These are phyloP conservation scores for Ganoderma multipileum DNA, from an alignment of 1,284 basidiomycete species.

Conservation along the genomic window DNA sequence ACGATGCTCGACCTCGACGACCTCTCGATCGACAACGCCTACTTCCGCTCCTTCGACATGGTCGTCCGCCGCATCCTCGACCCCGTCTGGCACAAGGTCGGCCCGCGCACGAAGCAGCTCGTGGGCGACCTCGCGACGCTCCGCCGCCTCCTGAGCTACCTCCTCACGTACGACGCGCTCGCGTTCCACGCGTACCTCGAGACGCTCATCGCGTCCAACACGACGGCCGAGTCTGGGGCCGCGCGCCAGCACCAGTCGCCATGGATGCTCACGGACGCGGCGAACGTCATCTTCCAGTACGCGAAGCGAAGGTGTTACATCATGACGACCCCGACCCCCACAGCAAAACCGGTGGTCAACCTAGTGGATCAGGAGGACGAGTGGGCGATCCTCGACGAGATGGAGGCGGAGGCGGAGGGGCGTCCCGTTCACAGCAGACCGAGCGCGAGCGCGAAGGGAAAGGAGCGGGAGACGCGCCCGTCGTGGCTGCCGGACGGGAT, in stretches of 20 bases:
- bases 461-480: conserved; percentile 27
- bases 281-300: conserved; percentile 86
- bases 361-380: conserved; percentile 84
- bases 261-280: conserved; percentile 92
- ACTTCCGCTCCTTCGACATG: conserved; percentile 93
- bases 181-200: conserved; percentile 94
- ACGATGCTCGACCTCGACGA: conserved; percentile 92
- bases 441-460: conserved; percentile 1
- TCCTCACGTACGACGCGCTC: conserved; percentile 91
- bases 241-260: conserved; percentile 73
- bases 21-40: conserved; percentile 91
- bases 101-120: conserved; percentile 90
- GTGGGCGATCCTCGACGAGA: conserved; percentile 89
- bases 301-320: conserved; percentile 84
- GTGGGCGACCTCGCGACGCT: conserved; percentile 90
- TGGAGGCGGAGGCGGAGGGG: conserved; percentile 46
- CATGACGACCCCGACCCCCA: conserved; percentile 44
- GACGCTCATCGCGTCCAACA: conserved; percentile 84
- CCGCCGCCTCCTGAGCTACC: conserved; percentile 86
- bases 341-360: conserved; percentile 29
- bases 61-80: conserved; percentile 91
- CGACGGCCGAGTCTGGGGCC: conserved; percentile 56
- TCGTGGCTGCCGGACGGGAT: conserved; percentile 82
- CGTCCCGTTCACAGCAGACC: conserved; percentile 27
- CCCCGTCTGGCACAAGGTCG: conserved; percentile 96